Evolutionary conservation across 225 moss, liverwort and hornwort species (phyloP), one percentile per base, ranked within the genome.

Genomic region (Physcomitrellopsis africana): DNA sequence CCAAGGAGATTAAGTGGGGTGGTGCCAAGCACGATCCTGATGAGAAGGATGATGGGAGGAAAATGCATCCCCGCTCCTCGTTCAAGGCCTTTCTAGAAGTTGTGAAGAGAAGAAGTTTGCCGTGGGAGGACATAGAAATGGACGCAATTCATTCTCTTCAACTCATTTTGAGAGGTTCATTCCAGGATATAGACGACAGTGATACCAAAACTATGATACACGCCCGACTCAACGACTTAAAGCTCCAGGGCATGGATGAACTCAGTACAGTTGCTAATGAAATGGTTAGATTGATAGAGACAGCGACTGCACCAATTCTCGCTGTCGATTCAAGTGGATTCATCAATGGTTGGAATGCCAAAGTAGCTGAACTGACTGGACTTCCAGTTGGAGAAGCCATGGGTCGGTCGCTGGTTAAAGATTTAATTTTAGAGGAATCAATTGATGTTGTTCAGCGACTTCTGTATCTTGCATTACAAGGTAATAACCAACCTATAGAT

Each of bases 181-280:
- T 87, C 55, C 87, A 84, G 79, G 87, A 87, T 61, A 84, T 87
- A 27, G 87, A 87, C 13, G 87, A 87, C 55, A 87, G 87, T 55
- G 87, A 87, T 64, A 87, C 87, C 0, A 87, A 87, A 49, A 87
- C 87, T 18, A 87, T 87, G 87, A 84, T 87, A 63, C 87, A 87
- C 44, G 84, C 87, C 63, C 84, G 87, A n/a, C 65, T 87, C 11
- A 80, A 87, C 46, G 87, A 87, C 41, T 72, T 87, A 43, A 87
- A 87, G 82, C 87, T 87, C 19, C 87, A 87, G 65, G 87, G 87
- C 82, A 87, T 87, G 80, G 87, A 87, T 52, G 87, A 87, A 75
- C 87, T 87, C 20, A 87, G 87, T 75, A 87, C 87, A 5, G 87
- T 84, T 19, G 87, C 87, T 0, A 87, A 84, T 67, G 87, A 87